phyloP scores from a whole-genome alignment of 2,329 filamentous ascomycete species.

The Xylaria sp. region DNA sequence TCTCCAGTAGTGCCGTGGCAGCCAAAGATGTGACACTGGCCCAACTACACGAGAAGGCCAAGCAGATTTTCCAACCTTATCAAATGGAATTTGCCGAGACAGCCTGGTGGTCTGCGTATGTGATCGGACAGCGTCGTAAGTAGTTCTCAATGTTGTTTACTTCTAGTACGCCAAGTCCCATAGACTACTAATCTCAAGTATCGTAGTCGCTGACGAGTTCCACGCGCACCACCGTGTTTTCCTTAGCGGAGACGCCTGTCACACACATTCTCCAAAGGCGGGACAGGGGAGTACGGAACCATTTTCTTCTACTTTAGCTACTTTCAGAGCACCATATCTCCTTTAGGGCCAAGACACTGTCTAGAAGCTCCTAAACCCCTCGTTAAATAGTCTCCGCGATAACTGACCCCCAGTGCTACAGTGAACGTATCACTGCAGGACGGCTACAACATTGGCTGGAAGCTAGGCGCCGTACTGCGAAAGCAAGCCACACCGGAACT shows the following conservation, averaged over 20 bases:
- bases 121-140: conserved; percentile 70
- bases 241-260: conserved; percentile 71
- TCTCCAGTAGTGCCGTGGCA: conserved; percentile 58
- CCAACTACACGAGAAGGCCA: conserved; percentile 63
- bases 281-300: conserved; percentile 60
- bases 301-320: too few relatives aligned
- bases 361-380: too few relatives aligned
- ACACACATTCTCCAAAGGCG: conserved; percentile 74
- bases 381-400: too few relatives aligned
- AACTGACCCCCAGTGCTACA: too few relatives aligned
- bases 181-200: background rate
- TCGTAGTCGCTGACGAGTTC: conserved; percentile 52
- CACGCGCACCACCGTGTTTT: conserved; percentile 67
- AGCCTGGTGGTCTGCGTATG: conserved; percentile 71
- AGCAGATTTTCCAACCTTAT: conserved; percentile 65
- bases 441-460: conserved; percentile 71
- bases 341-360: too few relatives aligned
- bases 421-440: conserved; percentile 70
- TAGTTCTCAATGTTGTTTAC: conserved; percentile 45
- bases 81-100: conserved; percentile 64
- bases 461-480: conserved; percentile 61
- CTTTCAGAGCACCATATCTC: too few relatives aligned
- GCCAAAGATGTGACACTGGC: conserved; percentile 62
- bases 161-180: background rate
- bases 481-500: conserved; percentile 55